Evolutionary conservation across 2,329 filamentous ascomycete genomes (phyloP), one percentile per base, ranked within the genome.

Genomic region (Emergomyces orientalis): DNA sequence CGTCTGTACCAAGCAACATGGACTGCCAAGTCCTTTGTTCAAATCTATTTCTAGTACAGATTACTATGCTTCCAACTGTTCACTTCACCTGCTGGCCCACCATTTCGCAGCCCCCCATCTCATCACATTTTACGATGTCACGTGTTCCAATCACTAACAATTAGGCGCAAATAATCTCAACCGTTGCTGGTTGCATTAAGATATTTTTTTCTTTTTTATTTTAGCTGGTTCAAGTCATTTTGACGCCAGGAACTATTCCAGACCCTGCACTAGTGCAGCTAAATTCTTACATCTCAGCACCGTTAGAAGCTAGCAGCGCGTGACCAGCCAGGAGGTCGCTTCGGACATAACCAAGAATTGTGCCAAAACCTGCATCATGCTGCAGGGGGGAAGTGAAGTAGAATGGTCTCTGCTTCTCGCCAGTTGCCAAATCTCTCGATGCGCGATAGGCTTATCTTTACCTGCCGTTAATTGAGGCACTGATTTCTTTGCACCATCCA

Each of bases 211-310:
- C n/a, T n/a, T n/a, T n/a, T n/a, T n/a, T n/a, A n/a, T n/a, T n/a
- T n/a, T n/a, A n/a, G 6, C n/a, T 19, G 43, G 34, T 7, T 37
- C 5, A 11, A 45, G 43, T 19, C 5, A 1, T n/a, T 6, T 45
- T 17, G n/a, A 45, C 43, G 8, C 43, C 43, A 25, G 43, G 17
- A n/a, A 25, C 43, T n/a, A 22, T 47, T n/a, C 43, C 19, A 57
- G 54, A 57, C 54, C 54, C 54, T 57, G 54, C 32, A 37, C 54
- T 57, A 57, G 54, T 22, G 30, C 11, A 57, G 13, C 34, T 41
- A 57, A 41, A 39, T 27, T 41, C 54, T 57, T 39, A 57, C 54
- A 13, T 6, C 32, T 5, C 11, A 8, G 8, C 17, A 8, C 51
- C 14, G 30, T 37, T n/a, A 8, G 32, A 55, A 22, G 9, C 30